Conservation (phyloP, 2,329 filamentous ascomycete genomes). For the Dactylonectria estremocensis region DNA sequence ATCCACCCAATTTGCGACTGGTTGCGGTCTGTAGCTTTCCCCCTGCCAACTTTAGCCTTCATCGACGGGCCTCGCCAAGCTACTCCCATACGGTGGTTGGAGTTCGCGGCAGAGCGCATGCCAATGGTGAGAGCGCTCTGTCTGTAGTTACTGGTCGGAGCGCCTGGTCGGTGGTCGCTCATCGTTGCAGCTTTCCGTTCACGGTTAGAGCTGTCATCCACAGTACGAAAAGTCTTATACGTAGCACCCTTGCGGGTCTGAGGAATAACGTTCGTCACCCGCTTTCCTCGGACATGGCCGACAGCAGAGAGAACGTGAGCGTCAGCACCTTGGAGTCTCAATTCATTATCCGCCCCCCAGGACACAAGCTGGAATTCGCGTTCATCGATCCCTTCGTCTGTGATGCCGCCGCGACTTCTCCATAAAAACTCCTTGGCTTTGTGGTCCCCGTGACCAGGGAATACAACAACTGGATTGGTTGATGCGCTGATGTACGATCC, state of each 20-base stretch:
- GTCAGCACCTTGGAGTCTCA: constrained; percentile 83
- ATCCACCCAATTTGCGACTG: constrained; percentile 78
- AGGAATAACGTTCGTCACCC: constrained; percentile 75
- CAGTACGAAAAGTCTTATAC: constrained; percentile 88
- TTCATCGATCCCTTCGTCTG: constrained; percentile 80
- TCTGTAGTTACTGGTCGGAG: constrained; percentile 58
- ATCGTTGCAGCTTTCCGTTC: constrained; percentile 75
- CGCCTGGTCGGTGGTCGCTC: constrained; percentile 70
- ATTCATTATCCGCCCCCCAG: constrained; percentile 89
- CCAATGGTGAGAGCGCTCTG: constrained; percentile 62
- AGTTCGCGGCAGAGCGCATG: constrained; percentile 56
- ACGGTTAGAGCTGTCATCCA: constrained; percentile 71
- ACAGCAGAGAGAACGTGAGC: constrained; percentile 76
- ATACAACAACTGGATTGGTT: constrained; percentile 68
- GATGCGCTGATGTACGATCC: constrained; percentile 61
- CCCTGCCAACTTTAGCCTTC: constrained; percentile 66
- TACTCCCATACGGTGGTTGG: constrained; percentile 51
- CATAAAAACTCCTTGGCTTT: constrained; percentile 94
- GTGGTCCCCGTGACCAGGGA: constrained; percentile 73
- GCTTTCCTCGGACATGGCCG: constrained; percentile 80
- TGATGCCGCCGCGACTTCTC: constrained; percentile 80
- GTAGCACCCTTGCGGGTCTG: constrained; percentile 86
- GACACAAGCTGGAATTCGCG: constrained; percentile 94
- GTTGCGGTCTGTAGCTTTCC: constrained; percentile 62
- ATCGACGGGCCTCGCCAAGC: constrained; percentile 72